Conservation (phyloP, 306 rosid species). For the Urtica urens region DNA sequence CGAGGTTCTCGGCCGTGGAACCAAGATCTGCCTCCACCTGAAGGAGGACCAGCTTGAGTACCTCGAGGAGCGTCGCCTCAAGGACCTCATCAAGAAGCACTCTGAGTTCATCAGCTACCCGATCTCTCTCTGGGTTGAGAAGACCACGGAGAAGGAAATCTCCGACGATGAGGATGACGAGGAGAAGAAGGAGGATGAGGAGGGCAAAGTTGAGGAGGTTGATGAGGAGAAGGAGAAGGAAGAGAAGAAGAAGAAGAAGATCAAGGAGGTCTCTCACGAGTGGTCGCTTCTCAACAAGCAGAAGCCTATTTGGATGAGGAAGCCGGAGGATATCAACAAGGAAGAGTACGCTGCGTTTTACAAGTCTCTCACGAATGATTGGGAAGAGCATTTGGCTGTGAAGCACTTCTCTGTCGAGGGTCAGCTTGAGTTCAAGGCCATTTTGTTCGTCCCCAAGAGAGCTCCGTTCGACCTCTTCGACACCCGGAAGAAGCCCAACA, state of each 20-base stretch:
- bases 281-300: slow-evolving; percentile 95
- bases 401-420: slow-evolving; percentile 99
- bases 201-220: slow-evolving; percentile 78
- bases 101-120: slow-evolving; percentile 97
- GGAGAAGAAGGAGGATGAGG: slow-evolving; percentile 88
- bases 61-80: slow-evolving; percentile 77
- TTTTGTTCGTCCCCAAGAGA: slow-evolving; percentile 85
- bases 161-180: slow-evolving; percentile 93
- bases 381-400: slow-evolving; percentile 89
- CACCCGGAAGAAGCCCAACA: slow-evolving; percentile 89
- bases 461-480: slow-evolving; percentile 93
- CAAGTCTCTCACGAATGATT: slow-evolving; percentile 85
- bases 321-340: slow-evolving; percentile 78
- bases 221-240: slow-evolving; percentile 85
- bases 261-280: slow-evolving; percentile 80
- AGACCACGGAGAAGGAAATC: slow-evolving; percentile 81
- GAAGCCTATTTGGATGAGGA: slow-evolving; percentile 97
- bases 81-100: slow-evolving; percentile 89
- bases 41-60: slow-evolving; percentile 97
- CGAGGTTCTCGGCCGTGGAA: slow-evolving; percentile 76
- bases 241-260: slow-evolving; percentile 78
- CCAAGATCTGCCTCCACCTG: slow-evolving; percentile 59
- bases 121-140: slow-evolving; percentile 86
- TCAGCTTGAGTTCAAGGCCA: slow-evolving; percentile 85
- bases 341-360: slow-evolving; percentile 91